Conservation (phyloP, 768 basidiomycete species). For the Tulasnella sp. region DNA sequence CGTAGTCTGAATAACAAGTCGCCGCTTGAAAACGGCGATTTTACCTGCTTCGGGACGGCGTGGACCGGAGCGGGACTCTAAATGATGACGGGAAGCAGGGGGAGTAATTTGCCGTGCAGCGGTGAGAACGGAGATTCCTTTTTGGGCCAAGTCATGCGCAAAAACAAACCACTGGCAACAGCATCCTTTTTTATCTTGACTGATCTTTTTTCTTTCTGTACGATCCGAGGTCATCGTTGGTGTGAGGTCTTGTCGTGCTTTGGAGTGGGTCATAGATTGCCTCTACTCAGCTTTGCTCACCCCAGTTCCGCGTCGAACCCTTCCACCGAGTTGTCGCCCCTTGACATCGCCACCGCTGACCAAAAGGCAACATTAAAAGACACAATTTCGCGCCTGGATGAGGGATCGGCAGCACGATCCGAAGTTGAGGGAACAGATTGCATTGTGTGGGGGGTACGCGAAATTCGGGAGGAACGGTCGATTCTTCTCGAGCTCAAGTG, state of each 20-base stretch:
- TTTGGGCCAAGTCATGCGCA: neutral
- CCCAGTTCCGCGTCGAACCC: neutral
- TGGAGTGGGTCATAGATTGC: neutral
- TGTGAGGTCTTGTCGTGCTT: neutral
- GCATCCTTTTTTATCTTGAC: neutral
- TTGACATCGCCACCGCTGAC: neutral
- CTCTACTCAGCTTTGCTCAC: neutral
- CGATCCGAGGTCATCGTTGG: neutral
- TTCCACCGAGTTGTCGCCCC: neutral
- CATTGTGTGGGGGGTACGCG: neutral
- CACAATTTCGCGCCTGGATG: neutral
- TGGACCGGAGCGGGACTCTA: neutral
- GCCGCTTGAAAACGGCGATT: neutral
- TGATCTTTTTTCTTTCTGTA: neutral
- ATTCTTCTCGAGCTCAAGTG: neutral
- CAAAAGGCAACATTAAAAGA: neutral
- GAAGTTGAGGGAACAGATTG: neutral
- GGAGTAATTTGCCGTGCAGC: neutral
- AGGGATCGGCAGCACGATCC: neutral
- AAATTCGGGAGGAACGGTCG: neutral
- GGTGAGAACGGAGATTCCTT: neutral
- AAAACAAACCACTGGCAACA: neutral
- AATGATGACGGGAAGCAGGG: neutral
- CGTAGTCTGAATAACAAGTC: neutral
- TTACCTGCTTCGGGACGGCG: neutral